These are phyloP conservation scores for Tephrocybe sp. DNA, from an alignment of 768 basidiomycete genomes.

Conservation along the genomic window DNA sequence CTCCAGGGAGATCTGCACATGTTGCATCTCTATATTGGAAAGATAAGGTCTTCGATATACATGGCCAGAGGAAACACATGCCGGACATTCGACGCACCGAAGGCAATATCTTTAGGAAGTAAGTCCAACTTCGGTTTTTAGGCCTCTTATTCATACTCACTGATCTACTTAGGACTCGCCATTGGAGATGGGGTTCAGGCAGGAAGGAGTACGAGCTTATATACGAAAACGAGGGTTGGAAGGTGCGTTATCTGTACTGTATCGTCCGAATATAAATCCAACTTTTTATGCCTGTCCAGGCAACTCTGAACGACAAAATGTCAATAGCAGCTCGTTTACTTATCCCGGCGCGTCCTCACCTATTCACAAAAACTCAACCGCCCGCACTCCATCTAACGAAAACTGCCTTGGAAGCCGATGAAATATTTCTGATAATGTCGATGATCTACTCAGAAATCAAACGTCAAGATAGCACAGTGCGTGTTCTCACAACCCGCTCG, in stretches of 20 bases:
- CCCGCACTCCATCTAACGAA: constrained; percentile 36
- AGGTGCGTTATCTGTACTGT: constrained; percentile 19
- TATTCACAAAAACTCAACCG: constrained; percentile 43
- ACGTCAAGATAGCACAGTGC: constrained; percentile 32
- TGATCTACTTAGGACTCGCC: constrained; percentile 25
- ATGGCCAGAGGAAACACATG: constrained; percentile 36
- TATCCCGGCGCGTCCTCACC: constrained; percentile 46
- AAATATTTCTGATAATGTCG: constrained; percentile 34
- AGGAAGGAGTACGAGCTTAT: constrained; percentile 43
- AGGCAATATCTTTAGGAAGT: constrained; percentile 36
- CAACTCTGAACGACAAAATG: constrained; percentile 22
- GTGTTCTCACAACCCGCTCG: neutral
- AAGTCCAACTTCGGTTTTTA: constrained; percentile 5
- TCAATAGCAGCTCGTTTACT: constrained; percentile 35
- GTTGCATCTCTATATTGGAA: constrained; percentile 51
- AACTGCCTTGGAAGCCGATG: constrained; percentile 36
- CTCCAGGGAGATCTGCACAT: constrained; percentile 26
- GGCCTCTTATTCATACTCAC: neutral
- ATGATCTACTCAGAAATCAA: constrained; percentile 34
- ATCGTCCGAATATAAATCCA: neutral
- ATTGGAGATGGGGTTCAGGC: constrained; percentile 44
- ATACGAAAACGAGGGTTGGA: constrained; percentile 44
- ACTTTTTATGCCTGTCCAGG: constrained; percentile 12
- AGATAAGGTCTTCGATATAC: constrained; percentile 45
- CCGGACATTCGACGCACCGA: constrained; percentile 37